These are phyloP conservation scores for Botrytis byssoidea DNA, from an alignment of 2,329 filamentous ascomycete species.

Conservation along the genomic window DNA sequence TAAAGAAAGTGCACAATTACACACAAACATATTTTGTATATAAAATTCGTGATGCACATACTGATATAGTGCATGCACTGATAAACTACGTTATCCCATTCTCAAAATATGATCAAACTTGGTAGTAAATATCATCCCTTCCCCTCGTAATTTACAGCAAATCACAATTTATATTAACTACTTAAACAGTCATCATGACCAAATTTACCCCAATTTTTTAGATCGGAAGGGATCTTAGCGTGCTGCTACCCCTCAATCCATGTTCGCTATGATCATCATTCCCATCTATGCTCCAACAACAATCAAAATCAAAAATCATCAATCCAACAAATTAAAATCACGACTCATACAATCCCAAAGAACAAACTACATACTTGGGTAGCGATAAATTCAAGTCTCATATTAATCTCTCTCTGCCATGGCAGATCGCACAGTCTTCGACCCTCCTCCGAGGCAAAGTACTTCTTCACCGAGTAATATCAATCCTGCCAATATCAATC, in stretches of 20 bases:
- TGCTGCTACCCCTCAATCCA: constrained; percentile 11
- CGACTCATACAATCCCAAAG: neutral
- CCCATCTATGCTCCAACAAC: neutral
- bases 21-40: no score
- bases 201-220: neutral
- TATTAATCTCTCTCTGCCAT: constrained; percentile 23
- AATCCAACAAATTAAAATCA: neutral
- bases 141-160: neutral
- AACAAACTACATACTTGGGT: neutral
- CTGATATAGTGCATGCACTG: no score
- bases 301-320: neutral
- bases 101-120: neutral
- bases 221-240: neutral
- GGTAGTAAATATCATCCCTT: neutral
- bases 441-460: constrained; percentile 29
- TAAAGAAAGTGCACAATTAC: no score
- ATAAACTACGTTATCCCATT: no score
- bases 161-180: neutral
- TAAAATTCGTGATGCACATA: no score
- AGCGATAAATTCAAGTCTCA: neutral
- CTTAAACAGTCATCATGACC: neutral
- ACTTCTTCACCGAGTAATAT: constrained; percentile 29
- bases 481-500: constrained; percentile 28
- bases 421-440: constrained; percentile 32
- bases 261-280: neutral